Conservation (phyloP, 2,329 filamentous ascomycete genomes). For the Pyricularia sp. region DNA sequence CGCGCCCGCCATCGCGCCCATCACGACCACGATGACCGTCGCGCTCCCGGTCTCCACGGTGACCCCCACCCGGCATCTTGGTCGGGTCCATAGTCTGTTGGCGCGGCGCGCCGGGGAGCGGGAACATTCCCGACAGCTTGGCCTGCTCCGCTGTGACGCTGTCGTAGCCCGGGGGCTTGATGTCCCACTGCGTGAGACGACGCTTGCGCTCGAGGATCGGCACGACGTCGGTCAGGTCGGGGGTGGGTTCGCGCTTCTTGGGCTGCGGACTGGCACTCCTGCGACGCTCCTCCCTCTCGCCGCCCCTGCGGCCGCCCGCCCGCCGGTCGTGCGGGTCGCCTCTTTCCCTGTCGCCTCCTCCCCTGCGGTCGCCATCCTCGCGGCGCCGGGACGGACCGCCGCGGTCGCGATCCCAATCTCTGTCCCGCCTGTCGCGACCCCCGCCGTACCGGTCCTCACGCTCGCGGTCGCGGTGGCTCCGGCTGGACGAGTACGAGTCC, state of each 20-base stretch:
- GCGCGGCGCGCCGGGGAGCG: conserved; percentile 86
- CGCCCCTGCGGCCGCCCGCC: conserved; percentile 28
- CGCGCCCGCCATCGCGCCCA: not conserved
- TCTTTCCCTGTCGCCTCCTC: conserved; percentile 51
- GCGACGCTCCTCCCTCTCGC: conserved; percentile 50
- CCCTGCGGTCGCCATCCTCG: conserved; percentile 55
- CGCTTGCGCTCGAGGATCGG: conserved; percentile 79
- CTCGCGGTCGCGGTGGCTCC: conserved; percentile 86
- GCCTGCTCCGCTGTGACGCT: conserved; percentile 97
- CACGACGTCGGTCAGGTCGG: conserved; percentile 81
- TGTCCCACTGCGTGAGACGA: conserved; percentile 97
- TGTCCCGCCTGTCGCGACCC: conserved; percentile 52
- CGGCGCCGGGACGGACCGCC: conserved; percentile 43
- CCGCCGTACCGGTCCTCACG: conserved; percentile 85
- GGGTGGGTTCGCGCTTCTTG: conserved; percentile 91
- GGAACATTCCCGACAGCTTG: conserved; percentile 98
- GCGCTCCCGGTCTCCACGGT: not conserved
- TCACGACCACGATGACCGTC: not conserved
- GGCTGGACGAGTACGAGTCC: conserved; percentile 86
- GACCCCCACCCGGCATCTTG: conserved; percentile 82
- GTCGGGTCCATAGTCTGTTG: conserved; percentile 93
- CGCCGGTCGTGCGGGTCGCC: conserved; percentile 27
- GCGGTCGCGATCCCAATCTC: conserved; percentile 38
- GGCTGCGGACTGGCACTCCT: conserved; percentile 72
- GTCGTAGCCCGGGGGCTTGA: conserved; percentile 96